A percentile compares a stretch with the other conserved stretches of the same genome.
These are phyloP conservation scores for Calocera viscosa DNA, from an alignment of 768 basidiomycete species.

Conservation along the genomic window DNA sequence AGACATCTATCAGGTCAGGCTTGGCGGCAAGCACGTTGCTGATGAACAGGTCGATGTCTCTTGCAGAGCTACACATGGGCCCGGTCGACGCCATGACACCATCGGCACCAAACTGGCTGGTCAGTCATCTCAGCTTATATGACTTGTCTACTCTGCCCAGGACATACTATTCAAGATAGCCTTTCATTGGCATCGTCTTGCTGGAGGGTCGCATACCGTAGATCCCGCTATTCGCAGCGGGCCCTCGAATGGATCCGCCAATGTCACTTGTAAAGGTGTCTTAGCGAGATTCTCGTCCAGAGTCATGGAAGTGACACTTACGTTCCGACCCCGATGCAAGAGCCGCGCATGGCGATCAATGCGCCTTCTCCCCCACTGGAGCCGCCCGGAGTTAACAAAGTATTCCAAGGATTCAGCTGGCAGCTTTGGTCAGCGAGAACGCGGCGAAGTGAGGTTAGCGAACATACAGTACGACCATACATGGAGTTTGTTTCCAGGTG, in stretches of 20 bases:
- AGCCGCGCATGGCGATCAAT: neutral
- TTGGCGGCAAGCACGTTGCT: conserved; percentile 34
- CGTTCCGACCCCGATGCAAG: conserved; percentile 8
- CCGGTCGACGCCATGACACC: conserved; percentile 38
- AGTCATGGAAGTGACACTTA: neutral
- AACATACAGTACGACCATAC: conserved; percentile 16
- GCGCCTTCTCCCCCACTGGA: conserved; percentile 3
- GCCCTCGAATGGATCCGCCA: neutral
- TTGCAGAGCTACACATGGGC: conserved; percentile 36
- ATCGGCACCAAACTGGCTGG: conserved; percentile 45
- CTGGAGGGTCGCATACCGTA: conserved; percentile 4
- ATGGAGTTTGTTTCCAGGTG: conserved; percentile 12
- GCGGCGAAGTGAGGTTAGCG: neutral
- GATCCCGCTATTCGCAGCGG: neutral
- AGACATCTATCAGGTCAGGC: conserved; percentile 37
- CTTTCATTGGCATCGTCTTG: conserved; percentile 3
- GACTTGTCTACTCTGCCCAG: neutral
- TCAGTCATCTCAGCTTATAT: neutral
- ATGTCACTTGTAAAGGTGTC: neutral
- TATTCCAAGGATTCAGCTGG: conserved; percentile 9
- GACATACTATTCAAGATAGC: neutral
- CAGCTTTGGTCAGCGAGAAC: neutral
- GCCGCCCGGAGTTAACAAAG: conserved; percentile 2
- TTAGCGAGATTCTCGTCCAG: neutral
- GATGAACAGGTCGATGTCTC: conserved; percentile 41